Conservation (phyloP, 495 filamentous ascomycete genomes). For the Ramalina peruviana region DNA sequence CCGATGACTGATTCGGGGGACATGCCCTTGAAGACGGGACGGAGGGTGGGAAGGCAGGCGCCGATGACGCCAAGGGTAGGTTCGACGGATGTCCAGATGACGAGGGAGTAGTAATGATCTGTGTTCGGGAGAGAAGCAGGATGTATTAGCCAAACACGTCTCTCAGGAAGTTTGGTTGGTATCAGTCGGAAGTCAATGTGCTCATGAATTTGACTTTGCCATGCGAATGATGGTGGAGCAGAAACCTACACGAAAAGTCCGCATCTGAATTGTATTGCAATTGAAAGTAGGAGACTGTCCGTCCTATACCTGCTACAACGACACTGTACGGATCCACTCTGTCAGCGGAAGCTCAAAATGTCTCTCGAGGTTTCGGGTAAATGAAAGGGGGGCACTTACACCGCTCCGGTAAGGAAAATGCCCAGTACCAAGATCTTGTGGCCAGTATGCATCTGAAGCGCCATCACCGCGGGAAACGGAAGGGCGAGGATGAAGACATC, state of each 20-base stretch:
- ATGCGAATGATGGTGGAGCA: background rate
- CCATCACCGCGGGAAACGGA: conserved; percentile 25
- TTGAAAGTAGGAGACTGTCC: conserved; percentile 18
- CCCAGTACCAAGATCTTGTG: conserved; percentile 28
- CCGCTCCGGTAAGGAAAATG: conserved; percentile 28
- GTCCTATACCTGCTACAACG: conserved; percentile 28
- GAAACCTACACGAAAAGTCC: conserved; percentile 1
- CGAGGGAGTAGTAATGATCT: conserved; percentile 5
- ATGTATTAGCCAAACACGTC: background rate
- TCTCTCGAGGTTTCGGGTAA: background rate
- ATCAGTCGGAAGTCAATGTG: background rate
- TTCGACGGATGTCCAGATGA: conserved; percentile 6
- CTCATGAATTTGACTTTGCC: background rate
- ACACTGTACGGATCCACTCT: background rate
- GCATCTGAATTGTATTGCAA: background rate
- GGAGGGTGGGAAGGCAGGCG: conserved; percentile 7
- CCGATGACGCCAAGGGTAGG: conserved; percentile 5
- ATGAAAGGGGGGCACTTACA: conserved; percentile 16
- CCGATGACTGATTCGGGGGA: conserved; percentile 28
- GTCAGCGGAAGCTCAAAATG: background rate
- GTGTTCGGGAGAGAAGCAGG: no score
- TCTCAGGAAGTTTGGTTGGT: background rate
- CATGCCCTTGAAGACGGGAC: conserved; percentile 6
- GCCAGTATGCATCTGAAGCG: conserved; percentile 21
- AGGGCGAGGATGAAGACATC: conserved; percentile 30